These are phyloP conservation scores for Neospora caninum DNA, from an alignment of 169 alveolate species.

Conservation along the genomic window DNA sequence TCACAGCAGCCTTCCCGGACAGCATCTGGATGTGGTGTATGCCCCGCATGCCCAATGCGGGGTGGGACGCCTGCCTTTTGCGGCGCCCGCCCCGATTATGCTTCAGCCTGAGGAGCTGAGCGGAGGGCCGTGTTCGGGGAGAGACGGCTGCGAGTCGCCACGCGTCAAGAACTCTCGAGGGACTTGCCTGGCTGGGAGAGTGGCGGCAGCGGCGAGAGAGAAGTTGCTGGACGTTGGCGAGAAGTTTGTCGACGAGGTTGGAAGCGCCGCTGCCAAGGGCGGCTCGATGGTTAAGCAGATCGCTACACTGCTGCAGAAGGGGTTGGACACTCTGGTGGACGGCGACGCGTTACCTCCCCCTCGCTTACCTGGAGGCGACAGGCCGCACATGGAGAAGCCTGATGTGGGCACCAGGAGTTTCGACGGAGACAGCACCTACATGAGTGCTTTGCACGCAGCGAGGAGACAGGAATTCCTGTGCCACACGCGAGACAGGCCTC, in stretches of 20 bases:
- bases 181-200: not conserved
- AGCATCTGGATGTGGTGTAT: not conserved
- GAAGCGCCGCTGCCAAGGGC: not conserved
- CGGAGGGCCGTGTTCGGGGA: not conserved
- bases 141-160: not conserved
- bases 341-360: not conserved
- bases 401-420: no score
- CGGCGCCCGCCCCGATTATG: not conserved
- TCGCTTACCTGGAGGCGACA: no score
- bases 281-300: not conserved
- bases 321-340: not conserved
- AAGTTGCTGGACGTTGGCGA: not conserved
- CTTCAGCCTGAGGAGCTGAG: not conserved
- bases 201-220: not conserved
- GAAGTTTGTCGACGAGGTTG: not conserved
- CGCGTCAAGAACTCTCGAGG: not conserved
- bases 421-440: no score
- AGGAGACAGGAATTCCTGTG: no score
- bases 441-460: no score
- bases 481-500: not conserved
- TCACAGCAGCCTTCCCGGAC: not conserved
- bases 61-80: not conserved
- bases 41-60: not conserved
- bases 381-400: not conserved
- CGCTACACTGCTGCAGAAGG: not conserved